phyloP scores from a whole-genome alignment of 192 early-diverging fungal genomes.

The Obelidium mucronatum region DNA sequence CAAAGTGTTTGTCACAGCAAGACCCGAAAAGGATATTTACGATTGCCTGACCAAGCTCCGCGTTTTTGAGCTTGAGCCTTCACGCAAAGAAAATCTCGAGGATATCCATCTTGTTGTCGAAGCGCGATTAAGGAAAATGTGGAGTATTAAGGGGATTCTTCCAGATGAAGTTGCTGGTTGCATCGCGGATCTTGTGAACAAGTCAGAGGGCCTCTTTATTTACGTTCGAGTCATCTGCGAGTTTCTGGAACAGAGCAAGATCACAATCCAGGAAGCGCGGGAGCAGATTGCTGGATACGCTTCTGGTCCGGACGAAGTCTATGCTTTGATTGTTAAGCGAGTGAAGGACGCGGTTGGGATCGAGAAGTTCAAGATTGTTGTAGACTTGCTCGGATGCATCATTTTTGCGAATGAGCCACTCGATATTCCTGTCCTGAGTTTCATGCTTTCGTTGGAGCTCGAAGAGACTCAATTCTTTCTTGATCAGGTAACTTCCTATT shows the following conservation, averaged over 20 bases:
- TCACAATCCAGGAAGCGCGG: background rate
- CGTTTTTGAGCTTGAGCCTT: background rate
- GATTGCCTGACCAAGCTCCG: background rate
- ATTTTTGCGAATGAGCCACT: background rate
- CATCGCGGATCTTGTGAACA: too few species aligned
- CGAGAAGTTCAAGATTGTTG: background rate
- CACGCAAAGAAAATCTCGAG: background rate
- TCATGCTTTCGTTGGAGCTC: background rate
- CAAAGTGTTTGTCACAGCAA: background rate
- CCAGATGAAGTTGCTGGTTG: too few species aligned
- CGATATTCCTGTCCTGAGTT: background rate
- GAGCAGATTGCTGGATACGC: background rate
- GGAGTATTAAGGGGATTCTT: too few species aligned
- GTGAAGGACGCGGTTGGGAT: background rate
- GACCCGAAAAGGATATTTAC: background rate
- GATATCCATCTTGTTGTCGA: background rate
- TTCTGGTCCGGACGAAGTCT: constrained; percentile 12
- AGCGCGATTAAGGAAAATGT: background rate
- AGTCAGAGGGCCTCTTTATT: constrained; percentile 39
- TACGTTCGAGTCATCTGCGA: constrained; percentile 4
- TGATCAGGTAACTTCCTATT: background rate
- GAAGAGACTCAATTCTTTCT: background rate
- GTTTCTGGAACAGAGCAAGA: background rate
- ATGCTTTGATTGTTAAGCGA: background rate
- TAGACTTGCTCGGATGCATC: background rate